Evolutionary conservation across 1,284 basidiomycete genomes (phyloP).

Genomic region (Abortiporus biennis): DNA sequence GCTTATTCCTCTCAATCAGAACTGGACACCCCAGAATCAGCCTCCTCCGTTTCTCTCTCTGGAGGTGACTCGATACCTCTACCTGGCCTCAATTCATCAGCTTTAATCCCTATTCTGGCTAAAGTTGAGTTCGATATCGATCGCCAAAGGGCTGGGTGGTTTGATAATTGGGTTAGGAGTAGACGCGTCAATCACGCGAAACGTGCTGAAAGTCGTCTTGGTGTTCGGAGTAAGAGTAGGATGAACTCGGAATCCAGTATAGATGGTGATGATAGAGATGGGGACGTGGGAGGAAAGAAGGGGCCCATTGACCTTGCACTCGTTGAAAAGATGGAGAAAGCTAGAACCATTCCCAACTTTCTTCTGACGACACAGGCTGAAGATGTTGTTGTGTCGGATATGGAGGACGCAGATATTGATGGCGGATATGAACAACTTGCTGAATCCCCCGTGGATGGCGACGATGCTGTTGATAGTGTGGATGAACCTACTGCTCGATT

Average conservation of each 20-base stretch:
- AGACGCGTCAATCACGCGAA: constrained; percentile 52
- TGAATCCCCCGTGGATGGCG: constrained; percentile 23
- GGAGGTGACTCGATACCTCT: constrained; percentile 46
- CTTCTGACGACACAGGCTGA: constrained; percentile 18
- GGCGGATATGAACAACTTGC: constrained; percentile 29
- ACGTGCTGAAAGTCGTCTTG: constrained; percentile 38
- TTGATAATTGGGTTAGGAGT: constrained; percentile 69
- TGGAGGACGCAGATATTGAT: constrained; percentile 17
- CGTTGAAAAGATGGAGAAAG: constrained; percentile 41
- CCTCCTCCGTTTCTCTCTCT: constrained; percentile 31
- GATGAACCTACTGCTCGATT: constrained; percentile 19
- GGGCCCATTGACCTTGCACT: constrained; percentile 44
- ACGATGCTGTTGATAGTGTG: constrained; percentile 16
- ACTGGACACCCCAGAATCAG: constrained; percentile 52
- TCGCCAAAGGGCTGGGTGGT: constrained; percentile 70
- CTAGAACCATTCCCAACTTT: constrained; percentile 25
- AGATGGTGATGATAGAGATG: constrained; percentile 17
- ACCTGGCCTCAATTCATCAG: constrained; percentile 56
- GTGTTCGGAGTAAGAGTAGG: constrained; percentile 20
- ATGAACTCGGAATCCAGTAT: constrained; percentile 15
- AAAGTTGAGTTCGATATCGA: constrained; percentile 89
- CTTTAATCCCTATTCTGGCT: constrained; percentile 74
- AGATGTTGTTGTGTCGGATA: constrained; percentile 10
- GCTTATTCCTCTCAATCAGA: constrained; percentile 43
- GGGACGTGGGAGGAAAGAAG: constrained; percentile 13